These are phyloP conservation scores for Musa balbisiana DNA, from an alignment of 202 grass and related monocot genomes.

Conservation along the genomic window DNA sequence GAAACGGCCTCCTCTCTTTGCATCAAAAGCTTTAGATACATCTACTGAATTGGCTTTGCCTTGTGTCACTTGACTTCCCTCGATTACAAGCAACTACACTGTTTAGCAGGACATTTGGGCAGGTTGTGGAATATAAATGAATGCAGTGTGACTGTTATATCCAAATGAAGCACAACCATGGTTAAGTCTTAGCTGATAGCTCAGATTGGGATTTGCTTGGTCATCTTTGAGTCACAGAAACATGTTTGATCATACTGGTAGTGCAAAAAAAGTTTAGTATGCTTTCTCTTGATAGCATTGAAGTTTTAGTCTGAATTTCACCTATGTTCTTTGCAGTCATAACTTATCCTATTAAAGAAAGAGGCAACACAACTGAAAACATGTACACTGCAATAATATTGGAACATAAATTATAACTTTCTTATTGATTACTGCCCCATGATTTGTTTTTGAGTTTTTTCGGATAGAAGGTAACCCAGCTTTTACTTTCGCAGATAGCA, in stretches of 20 bases:
- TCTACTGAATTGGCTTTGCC: too few species aligned
- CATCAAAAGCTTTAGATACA: too few species aligned
- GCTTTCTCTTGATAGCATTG: background rate
- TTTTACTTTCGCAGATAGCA: conserved; percentile 56
- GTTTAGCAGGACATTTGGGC: too few species aligned
- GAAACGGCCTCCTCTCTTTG: too few species aligned
- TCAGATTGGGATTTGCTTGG: background rate
- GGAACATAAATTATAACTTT: background rate
- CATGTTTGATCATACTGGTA: background rate
- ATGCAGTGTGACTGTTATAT: too few species aligned
- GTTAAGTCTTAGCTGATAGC: too few species aligned
- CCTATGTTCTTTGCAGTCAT: background rate
- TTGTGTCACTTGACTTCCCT: too few species aligned
- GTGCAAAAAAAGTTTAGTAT: background rate
- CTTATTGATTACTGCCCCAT: background rate
- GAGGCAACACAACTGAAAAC: background rate
- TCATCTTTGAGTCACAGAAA: background rate
- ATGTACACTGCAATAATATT: background rate
- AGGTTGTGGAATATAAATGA: too few species aligned
- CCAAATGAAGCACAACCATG: too few species aligned
- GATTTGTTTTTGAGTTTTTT: background rate
- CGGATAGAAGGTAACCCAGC: background rate
- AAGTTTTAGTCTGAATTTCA: background rate
- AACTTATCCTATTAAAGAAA: background rate
- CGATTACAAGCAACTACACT: too few species aligned